These are phyloP conservation scores for Triangularia verruculosa DNA, from an alignment of 2,329 filamentous ascomycete species.

Conservation along the genomic window DNA sequence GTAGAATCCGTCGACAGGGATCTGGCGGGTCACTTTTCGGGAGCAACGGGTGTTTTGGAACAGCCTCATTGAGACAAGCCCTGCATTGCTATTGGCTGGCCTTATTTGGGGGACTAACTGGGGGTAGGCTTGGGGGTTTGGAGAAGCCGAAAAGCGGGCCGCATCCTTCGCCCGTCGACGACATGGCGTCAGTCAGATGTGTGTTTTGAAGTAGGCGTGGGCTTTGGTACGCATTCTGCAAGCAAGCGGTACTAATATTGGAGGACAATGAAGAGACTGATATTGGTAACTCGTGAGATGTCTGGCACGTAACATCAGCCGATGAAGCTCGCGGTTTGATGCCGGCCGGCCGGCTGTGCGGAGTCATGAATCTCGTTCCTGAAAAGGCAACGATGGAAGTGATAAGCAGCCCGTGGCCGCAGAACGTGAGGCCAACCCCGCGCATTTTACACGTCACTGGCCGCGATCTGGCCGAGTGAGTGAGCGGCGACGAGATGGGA, in stretches of 20 bases:
- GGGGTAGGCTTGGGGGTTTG: neutral
- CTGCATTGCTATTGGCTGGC: slow-evolving; percentile 25
- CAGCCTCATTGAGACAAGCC: slow-evolving; percentile 27
- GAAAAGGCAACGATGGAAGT: slow-evolving; percentile 19
- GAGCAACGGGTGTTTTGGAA: slow-evolving; percentile 27
- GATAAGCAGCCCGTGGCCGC: slow-evolving; percentile 25
- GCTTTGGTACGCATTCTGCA: no score
- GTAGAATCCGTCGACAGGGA: slow-evolving; percentile 26
- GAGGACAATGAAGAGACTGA: neutral
- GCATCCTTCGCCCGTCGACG: neutral
- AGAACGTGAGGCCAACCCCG: slow-evolving; percentile 25
- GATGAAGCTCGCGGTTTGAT: neutral
- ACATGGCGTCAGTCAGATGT: neutral
- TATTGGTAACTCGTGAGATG: neutral
- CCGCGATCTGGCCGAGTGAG: slow-evolving; percentile 19
- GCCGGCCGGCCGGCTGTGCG: slow-evolving; percentile 2
- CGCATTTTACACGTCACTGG: slow-evolving; percentile 24
- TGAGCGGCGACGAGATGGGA: neutral
- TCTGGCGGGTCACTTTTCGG: slow-evolving; percentile 25
- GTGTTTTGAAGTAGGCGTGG: no score
- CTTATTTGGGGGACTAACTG: slow-evolving; percentile 15
- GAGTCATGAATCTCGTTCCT: slow-evolving; percentile 5
- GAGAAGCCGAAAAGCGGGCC: neutral
- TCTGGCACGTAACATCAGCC: neutral
- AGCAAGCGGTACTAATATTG: no score